phyloP scores from a whole-genome alignment of 208 protist species.

The Zelonia costaricensis region DNA sequence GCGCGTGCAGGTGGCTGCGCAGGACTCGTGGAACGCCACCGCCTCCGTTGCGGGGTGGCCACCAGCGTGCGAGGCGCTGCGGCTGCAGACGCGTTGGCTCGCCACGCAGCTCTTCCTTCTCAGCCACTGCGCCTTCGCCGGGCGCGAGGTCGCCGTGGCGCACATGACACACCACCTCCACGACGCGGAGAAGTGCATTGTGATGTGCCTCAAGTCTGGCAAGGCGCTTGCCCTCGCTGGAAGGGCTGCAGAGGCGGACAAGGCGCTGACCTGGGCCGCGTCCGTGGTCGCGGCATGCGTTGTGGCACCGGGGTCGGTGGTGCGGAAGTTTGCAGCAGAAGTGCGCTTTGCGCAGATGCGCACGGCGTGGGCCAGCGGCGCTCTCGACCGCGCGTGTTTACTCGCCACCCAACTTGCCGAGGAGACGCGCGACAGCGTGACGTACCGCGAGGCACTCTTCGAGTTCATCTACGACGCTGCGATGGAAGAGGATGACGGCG shows the following conservation, averaged over 20 bases:
- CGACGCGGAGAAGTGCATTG: constrained; percentile 68
- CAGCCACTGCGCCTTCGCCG: constrained; percentile 59
- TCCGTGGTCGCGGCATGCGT: constrained; percentile 9
- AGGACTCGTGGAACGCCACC: constrained; percentile 65
- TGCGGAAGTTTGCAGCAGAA: constrained; percentile 27
- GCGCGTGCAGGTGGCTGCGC: constrained; percentile 36
- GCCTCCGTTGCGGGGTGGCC: constrained; percentile 30
- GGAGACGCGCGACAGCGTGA: constrained; percentile 8
- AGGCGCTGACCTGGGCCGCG: constrained; percentile 25
- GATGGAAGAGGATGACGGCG: neutral
- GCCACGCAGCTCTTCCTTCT: constrained; percentile 55
- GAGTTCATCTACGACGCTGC: constrained; percentile 59
- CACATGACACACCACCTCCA: constrained; percentile 57
- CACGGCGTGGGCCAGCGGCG: constrained; percentile 31
- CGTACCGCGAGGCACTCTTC: constrained; percentile 55
- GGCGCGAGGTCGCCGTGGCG: constrained; percentile 23
- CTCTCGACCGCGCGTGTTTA: constrained; percentile 17
- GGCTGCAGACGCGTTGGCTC: constrained; percentile 27
- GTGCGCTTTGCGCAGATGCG: constrained; percentile 56
- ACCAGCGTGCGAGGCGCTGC: constrained; percentile 19
- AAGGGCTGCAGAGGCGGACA: constrained; percentile 8
- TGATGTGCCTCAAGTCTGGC: constrained; percentile 82
- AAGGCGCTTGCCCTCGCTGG: constrained; percentile 25
- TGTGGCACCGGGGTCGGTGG: neutral
- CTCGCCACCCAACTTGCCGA: constrained; percentile 26